Base-by-base conservation (phyloP, 768 basidiomycete genomes). In the Boletus barrowsii region DNA sequence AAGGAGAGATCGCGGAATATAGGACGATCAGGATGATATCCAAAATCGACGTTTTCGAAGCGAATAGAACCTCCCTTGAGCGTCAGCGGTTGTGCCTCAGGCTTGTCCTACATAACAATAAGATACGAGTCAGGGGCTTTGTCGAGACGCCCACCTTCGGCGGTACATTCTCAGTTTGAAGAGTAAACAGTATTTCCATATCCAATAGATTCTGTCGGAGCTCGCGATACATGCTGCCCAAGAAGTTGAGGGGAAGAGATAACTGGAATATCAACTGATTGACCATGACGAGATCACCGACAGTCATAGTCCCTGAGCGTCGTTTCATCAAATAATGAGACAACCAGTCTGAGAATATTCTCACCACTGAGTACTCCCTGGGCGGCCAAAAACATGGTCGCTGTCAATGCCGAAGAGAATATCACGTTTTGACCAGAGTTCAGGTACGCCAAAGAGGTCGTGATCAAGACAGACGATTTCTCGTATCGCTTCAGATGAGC, bases 181-280 rank as follows among this genome's bases (percentile, higher is more conserved):
- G 77, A 62, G 90, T 95, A 76, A 94, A 94, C 47, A 99, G 74
- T 1, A 91, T 84, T 56, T 98, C 96, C 95, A 99, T 98, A 69
- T 99, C 97, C 44, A 99, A 80, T 40, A 99, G 73, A 67, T 93
- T 96, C 67, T 99, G 97, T 40, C 94, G 79, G 72, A 98, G 83
- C 68, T 99, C 97, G 45, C 97, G 91, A 65, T 99, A 99, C 48
- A 99, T 95, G 2, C 94, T 92, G 1, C 93, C 97, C 55, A 99
- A 75, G 74, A 99, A 99, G 73, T 98, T 98, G 56, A 99, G 83
- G 4, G 97, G 97, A 32, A 98, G 75, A 0, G 94, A 97, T 0
- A 99, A 76, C 66, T 99, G 97, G 77, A 99, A 99, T 33, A 98
- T 93, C 24, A 99, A 80, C 67, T 98, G 96, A 71, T 99, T 99